Evolutionary conservation across 768 basidiomycete genomes (phyloP).

Genomic region (Amyloporia xantha): DNA sequence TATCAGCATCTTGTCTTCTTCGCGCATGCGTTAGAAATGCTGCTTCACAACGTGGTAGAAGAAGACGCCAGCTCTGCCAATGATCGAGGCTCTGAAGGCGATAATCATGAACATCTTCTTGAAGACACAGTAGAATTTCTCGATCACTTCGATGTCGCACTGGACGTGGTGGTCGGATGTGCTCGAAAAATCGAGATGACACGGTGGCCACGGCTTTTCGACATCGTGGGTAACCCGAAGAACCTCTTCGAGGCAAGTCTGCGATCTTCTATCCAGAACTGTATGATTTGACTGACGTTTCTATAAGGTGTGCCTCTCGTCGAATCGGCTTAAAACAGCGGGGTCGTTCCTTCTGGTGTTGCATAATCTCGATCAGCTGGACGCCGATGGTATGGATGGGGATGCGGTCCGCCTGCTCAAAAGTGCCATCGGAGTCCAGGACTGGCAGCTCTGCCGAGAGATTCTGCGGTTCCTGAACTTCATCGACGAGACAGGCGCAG

Average conservation of each 20-base stretch:
- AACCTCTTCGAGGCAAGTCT: slow-evolving; percentile 75
- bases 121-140: slow-evolving; percentile 79
- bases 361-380: slow-evolving; percentile 87
- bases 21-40: slow-evolving; percentile 88
- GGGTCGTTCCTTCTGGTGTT: slow-evolving; percentile 90
- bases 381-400: slow-evolving; percentile 70
- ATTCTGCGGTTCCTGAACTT: slow-evolving; percentile 88
- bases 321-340: slow-evolving; percentile 77
- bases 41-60: slow-evolving; percentile 90
- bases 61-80: slow-evolving; percentile 47
- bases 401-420: slow-evolving; percentile 80
- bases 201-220: slow-evolving; percentile 83
- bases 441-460: slow-evolving; percentile 90
- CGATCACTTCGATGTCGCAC: slow-evolving; percentile 85
- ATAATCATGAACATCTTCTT: slow-evolving; percentile 31
- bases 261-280: background rate
- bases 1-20: slow-evolving; percentile 91
- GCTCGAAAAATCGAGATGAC: slow-evolving; percentile 95
- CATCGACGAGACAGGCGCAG: slow-evolving; percentile 79
- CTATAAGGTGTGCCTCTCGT: slow-evolving; percentile 61
- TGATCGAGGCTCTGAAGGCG: background rate
- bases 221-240: slow-evolving; percentile 86
- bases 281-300: background rate
- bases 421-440: slow-evolving; percentile 67
- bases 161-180: slow-evolving; percentile 94